Percentiles rank a stretch among this genome's conserved stretches.
These are phyloP conservation scores for Termitomyces sp. DNA, from an alignment of 768 basidiomycete genomes.

Conservation along the genomic window DNA sequence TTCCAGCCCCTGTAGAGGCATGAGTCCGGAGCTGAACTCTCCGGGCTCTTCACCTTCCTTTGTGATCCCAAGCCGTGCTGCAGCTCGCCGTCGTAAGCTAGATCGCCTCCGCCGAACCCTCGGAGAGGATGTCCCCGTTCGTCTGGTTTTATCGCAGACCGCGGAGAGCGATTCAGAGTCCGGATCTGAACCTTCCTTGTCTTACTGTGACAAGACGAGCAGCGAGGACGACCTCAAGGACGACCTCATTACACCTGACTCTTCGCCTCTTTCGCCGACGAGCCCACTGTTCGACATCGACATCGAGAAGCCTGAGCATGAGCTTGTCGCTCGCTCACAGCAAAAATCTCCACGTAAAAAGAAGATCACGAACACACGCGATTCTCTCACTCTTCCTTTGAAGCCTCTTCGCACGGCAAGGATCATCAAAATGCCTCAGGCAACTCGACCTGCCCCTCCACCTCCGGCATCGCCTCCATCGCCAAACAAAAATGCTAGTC, in stretches of 20 bases:
- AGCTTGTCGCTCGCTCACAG: background rate
- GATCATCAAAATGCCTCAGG: background rate
- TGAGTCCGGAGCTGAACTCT: slow-evolving; percentile 7
- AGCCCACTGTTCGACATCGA: background rate
- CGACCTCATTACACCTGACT: background rate
- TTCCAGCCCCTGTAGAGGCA: background rate
- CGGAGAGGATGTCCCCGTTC: slow-evolving; percentile 58
- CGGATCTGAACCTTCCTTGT: background rate
- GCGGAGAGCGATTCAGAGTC: slow-evolving; percentile 2
- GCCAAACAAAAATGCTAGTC: background rate
- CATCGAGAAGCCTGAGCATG: background rate
- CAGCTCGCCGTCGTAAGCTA: slow-evolving; percentile 56
- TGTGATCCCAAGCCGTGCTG: slow-evolving; percentile 40
- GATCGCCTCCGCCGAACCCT: slow-evolving; percentile 58
- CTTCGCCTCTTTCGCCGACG: background rate
- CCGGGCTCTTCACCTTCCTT: slow-evolving; percentile 28
- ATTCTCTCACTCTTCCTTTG: slow-evolving; percentile 6
- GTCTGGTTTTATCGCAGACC: slow-evolving; percentile 51
- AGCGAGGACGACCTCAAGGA: slow-evolving; percentile 2
- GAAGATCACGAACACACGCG: slow-evolving; percentile 10
- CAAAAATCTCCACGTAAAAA: background rate
- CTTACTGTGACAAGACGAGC: background rate
- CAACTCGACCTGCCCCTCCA: slow-evolving; percentile 5
- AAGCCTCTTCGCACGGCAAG: background rate
- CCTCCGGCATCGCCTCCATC: background rate